These are phyloP conservation scores for Cichorium intybus DNA, from an alignment of 140 eudicot genomes.

Conservation along the genomic window DNA sequence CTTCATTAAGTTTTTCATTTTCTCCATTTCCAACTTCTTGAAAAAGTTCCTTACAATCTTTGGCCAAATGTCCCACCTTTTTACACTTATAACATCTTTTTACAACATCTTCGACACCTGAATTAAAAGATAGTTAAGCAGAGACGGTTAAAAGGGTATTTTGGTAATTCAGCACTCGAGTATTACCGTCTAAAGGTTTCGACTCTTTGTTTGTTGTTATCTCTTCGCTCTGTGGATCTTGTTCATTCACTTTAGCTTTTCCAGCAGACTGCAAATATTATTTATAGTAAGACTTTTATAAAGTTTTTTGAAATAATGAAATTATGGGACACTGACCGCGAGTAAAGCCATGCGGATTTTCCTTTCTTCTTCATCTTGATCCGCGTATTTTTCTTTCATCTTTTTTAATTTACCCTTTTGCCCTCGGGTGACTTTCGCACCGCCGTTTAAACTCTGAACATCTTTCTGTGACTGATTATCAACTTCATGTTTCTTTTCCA, in stretches of 20 bases:
- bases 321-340: constrained; percentile 59
- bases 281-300: too few relatives aligned
- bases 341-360: constrained; percentile 88
- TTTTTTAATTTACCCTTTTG: constrained; percentile 91
- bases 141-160: neutral
- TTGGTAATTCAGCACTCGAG: neutral
- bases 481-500: constrained; percentile 18
- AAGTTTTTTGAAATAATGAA: neutral
- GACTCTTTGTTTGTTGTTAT: constrained; percentile 28
- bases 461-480: constrained; percentile 38
- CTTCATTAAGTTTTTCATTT: constrained; percentile 33
- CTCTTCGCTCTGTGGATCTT: constrained; percentile 33
- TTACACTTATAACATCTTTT: constrained; percentile 92
- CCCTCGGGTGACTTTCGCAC: constrained; percentile 79
- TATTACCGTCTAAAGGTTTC: constrained; percentile 44
- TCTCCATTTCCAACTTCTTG: constrained; percentile 37
- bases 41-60: constrained; percentile 76
- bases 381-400: constrained; percentile 95
- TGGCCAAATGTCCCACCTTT: constrained; percentile 84
- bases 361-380: constrained; percentile 98
- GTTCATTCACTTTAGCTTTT: constrained; percentile 47
- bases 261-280: constrained; percentile 75
- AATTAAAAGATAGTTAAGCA: neutral
- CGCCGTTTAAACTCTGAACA: constrained; percentile 41
- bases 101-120: constrained; percentile 51